phyloP scores from a whole-genome alignment of 108 stramenopile species.

The Skeletonema marinoi region DNA sequence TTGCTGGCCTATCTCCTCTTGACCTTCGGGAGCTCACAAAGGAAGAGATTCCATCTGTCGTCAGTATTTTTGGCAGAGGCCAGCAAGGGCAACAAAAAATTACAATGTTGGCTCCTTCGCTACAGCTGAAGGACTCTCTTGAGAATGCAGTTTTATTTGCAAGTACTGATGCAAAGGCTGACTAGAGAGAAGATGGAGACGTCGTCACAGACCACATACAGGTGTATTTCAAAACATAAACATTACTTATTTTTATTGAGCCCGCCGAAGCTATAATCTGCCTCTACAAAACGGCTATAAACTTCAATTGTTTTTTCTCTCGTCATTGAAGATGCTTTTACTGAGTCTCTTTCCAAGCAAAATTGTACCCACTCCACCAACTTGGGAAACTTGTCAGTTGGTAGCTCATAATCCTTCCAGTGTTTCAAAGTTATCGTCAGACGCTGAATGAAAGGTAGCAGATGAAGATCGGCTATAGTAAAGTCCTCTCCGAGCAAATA shows the following conservation, averaged over 20 bases:
- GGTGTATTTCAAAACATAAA: neutral
- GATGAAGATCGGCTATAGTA: constrained; percentile 48
- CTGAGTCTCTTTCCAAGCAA: constrained; percentile 47
- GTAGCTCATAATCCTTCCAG: constrained; percentile 51
- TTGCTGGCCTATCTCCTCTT: constrained; percentile 77
- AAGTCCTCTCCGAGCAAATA: constrained; percentile 48
- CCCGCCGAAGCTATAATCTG: constrained; percentile 49
- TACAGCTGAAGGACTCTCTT: constrained; percentile 47
- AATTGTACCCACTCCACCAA: constrained; percentile 36
- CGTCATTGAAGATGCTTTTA: constrained; percentile 39
- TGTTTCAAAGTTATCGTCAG: constrained; percentile 36
- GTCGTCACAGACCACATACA: neutral
- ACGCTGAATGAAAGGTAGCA: constrained; percentile 53
- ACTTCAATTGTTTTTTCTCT: constrained; percentile 45
- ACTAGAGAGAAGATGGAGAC: constrained; percentile 5
- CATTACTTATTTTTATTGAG: constrained; percentile 34
- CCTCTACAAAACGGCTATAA: constrained; percentile 37
- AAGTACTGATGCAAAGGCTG: constrained; percentile 49
- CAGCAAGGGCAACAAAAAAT: constrained; percentile 57
- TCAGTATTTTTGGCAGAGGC: constrained; percentile 43
- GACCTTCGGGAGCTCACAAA: constrained; percentile 61
- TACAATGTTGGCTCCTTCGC: constrained; percentile 46
- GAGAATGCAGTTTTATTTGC: constrained; percentile 54
- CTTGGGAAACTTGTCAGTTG: constrained; percentile 38
- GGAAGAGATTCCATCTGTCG: constrained; percentile 50